These are phyloP conservation scores for Penicillium simplicissimum DNA, from an alignment of 495 filamentous ascomycete species.

Conservation along the genomic window DNA sequence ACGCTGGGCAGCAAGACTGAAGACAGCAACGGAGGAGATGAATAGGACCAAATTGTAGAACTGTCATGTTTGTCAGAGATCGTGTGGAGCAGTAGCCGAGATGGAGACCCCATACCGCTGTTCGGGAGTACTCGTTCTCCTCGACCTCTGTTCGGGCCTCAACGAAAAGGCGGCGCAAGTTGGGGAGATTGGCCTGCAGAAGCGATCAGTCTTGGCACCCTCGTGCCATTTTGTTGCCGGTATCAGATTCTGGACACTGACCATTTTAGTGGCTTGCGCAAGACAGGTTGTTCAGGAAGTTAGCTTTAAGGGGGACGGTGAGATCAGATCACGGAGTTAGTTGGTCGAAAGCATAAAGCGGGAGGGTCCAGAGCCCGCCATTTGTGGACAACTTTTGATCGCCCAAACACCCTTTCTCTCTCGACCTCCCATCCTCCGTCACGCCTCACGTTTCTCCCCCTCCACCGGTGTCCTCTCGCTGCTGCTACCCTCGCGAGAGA, in stretches of 20 bases:
- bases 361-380: slow-evolving; percentile 34
- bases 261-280: slow-evolving; percentile 13
- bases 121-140: slow-evolving; percentile 91
- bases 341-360: slow-evolving; percentile 21
- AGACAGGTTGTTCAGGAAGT: background rate
- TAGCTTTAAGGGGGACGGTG: background rate
- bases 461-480: slow-evolving; percentile 9
- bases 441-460: slow-evolving; percentile 8
- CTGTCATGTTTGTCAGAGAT: slow-evolving; percentile 44
- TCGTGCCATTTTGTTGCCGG: background rate
- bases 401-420: slow-evolving; percentile 34
- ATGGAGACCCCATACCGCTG: slow-evolving; percentile 59
- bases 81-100: background rate
- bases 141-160: slow-evolving; percentile 92
- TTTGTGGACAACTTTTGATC: slow-evolving; percentile 47
- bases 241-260: slow-evolving; percentile 2
- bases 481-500: slow-evolving; percentile 16
- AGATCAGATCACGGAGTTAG: slow-evolving; percentile 3
- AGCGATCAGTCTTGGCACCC: slow-evolving; percentile 12
- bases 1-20: slow-evolving; percentile 85
- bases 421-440: slow-evolving; percentile 12
- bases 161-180: slow-evolving; percentile 93
- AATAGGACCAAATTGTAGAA: slow-evolving; percentile 98
- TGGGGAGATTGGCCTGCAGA: slow-evolving; percentile 80
- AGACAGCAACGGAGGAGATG: slow-evolving; percentile 89